These are phyloP conservation scores for Naematelia encephala DNA, from an alignment of 768 basidiomycete species.

Conservation along the genomic window DNA sequence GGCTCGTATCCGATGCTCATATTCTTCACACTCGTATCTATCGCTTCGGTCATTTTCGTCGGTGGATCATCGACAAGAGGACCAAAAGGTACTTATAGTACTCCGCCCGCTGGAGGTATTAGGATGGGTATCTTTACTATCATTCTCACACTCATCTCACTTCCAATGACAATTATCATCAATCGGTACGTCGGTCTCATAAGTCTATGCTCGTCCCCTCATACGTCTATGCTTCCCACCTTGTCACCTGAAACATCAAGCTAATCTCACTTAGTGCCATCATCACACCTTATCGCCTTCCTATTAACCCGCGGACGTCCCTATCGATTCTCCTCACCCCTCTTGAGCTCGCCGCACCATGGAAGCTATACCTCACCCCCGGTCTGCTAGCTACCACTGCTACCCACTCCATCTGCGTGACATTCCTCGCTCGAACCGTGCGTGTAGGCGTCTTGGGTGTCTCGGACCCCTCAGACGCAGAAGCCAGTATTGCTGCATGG, in stretches of 20 bases:
- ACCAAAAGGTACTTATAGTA: slow-evolving; percentile 46
- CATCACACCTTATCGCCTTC: slow-evolving; percentile 50
- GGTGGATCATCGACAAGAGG: slow-evolving; percentile 45
- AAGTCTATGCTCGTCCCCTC: not conserved
- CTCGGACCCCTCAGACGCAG: slow-evolving; percentile 26
- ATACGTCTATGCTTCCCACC: no score
- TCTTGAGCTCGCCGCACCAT: slow-evolving; percentile 43
- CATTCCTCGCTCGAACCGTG: slow-evolving; percentile 42
- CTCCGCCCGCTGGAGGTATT: slow-evolving; percentile 48
- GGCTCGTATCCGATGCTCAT: slow-evolving; percentile 43
- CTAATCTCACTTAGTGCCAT: slow-evolving; percentile 36
- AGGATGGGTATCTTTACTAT: slow-evolving; percentile 49
- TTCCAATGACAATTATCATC: slow-evolving; percentile 50
- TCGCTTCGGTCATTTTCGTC: slow-evolving; percentile 49
- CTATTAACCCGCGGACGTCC: slow-evolving; percentile 34
- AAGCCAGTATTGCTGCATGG: slow-evolving; percentile 22
- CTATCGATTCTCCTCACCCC: slow-evolving; percentile 45
- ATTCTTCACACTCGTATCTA: slow-evolving; percentile 42
- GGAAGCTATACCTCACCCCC: slow-evolving; percentile 47
- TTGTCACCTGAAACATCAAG: no score
- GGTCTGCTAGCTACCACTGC: slow-evolving; percentile 44
- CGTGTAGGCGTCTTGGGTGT: slow-evolving; percentile 30
- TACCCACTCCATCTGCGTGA: slow-evolving; percentile 46
- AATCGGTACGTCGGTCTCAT: slow-evolving; percentile 39
- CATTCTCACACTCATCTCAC: slow-evolving; percentile 43